A percentile compares a stretch with the other conserved stretches of the same genome.
phyloP scores from a whole-genome alignment of 306 rosid genomes.

The Canavalia gladiata region DNA sequence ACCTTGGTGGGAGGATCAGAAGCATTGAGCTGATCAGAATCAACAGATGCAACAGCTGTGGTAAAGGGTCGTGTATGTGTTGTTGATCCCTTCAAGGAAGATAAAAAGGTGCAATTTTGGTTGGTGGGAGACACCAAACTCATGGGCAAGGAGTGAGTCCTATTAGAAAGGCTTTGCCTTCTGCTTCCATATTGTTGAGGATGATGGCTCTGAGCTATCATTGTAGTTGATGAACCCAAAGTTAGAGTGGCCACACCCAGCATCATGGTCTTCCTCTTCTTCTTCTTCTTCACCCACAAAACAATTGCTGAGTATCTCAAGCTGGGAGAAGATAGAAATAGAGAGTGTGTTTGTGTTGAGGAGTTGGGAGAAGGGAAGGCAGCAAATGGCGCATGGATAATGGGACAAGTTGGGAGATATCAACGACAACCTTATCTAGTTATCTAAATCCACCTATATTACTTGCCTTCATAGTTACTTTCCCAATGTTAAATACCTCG shows the following conservation, averaged over 20 bases:
- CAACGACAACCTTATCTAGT: slow-evolving; percentile 56
- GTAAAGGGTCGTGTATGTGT: slow-evolving; percentile 53
- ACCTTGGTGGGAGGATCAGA: slow-evolving; percentile 72
- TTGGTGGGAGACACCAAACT: slow-evolving; percentile 45
- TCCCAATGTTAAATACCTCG: slow-evolving; percentile 4
- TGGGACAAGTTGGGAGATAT: slow-evolving; percentile 46
- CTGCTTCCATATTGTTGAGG: slow-evolving; percentile 44
- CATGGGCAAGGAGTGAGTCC: slow-evolving; percentile 37
- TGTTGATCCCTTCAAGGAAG: slow-evolving; percentile 55
- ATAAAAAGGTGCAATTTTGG: slow-evolving; percentile 49
- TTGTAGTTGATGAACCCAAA: slow-evolving; percentile 59
- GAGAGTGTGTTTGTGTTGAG: neutral
- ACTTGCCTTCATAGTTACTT: neutral
- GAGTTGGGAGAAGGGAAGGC: slow-evolving; percentile 14
- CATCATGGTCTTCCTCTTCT: slow-evolving; percentile 41
- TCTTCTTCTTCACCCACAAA: neutral
- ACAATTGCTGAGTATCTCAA: neutral
- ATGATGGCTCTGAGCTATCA: slow-evolving; percentile 44
- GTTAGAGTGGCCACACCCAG: slow-evolving; percentile 55
- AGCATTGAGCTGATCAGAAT: slow-evolving; percentile 74
- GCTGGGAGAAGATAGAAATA: slow-evolving; percentile 37
- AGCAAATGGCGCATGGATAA: slow-evolving; percentile 42
- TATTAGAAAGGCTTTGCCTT: slow-evolving; percentile 38
- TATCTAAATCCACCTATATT: slow-evolving; percentile 42
- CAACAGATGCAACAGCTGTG: slow-evolving; percentile 74